Base-by-base conservation (phyloP, 2,329 filamentous ascomycete genomes). In the Aspergillus brasiliensis region DNA sequence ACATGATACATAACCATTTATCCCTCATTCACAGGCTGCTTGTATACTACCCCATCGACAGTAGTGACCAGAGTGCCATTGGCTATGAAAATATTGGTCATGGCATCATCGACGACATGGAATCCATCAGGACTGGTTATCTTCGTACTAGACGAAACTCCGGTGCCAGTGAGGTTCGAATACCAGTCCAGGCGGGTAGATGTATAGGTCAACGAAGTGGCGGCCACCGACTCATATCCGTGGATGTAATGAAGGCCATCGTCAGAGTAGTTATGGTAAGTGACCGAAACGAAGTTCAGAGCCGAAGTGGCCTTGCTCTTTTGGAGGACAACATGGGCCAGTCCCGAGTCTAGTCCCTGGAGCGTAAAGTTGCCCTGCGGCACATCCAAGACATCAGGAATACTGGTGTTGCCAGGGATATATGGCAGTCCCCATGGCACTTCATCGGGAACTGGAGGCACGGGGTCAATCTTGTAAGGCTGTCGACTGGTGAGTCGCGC, bases 11-110 rank as follows among this genome's bases (percentile, higher is more conserved):
- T 31, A 10, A 10, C 3, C 1, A 31, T 31, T 61, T 27, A 75
- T 6, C 73, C 70, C 5, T 71, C 72, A 59, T 79, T 77, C 0
- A 62, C 65, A 5, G 79, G 79, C 64, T 81, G 80, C 3, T 65
- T 57, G 62, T 77, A 81, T 25, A 60, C 62, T 1, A 68, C 62
- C 0, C 75, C 78, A 58, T 78, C 72, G 28, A 79, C 57, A 0
- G 67, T 75, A 1, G 76, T 81, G 2, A 66, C 74, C 56, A 81
- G 55, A 0, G 73, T 77, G 1, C 80, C 80, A 59, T 75, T 80
- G 0, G 78, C 76, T 7, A 76, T 60, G 62, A 80, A 80, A 0
- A 77, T 69, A 42, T 80, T 81, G 3, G 58, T 64, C 63, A 77
- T 53, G 2, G 68, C 71, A 68, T 81, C 73, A 19, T 54, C 51